These are phyloP conservation scores for Corchorus capsularis DNA, from an alignment of 345 rosid species.

Conservation along the genomic window DNA sequence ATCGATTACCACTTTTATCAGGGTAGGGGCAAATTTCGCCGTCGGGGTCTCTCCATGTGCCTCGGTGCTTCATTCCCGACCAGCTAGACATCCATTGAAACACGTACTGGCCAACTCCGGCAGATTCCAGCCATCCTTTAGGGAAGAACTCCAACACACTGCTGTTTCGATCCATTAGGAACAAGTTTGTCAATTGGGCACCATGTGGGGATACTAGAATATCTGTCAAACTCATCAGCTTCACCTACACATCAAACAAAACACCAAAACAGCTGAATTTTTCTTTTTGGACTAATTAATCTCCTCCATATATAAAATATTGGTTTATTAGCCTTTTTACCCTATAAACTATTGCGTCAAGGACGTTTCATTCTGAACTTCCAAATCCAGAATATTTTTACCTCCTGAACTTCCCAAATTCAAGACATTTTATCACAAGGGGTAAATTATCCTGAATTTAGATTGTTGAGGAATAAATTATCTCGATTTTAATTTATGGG, in stretches of 20 bases:
- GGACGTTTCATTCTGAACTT: too few relatives aligned
- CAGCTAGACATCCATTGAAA: constrained; percentile 73
- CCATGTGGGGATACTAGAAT: constrained; percentile 71
- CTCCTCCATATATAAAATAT: too few relatives aligned
- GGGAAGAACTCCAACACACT: constrained; percentile 82
- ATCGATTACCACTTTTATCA: constrained; percentile 52
- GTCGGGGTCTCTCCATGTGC: constrained; percentile 72
- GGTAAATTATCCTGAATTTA: too few relatives aligned
- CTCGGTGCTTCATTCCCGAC: constrained; percentile 77
- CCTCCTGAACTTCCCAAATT: too few relatives aligned
- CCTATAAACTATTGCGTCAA: too few relatives aligned
- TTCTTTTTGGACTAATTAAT: too few relatives aligned
- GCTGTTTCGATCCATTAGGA: constrained; percentile 72
- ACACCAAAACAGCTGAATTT: too few relatives aligned
- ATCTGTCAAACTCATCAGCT: constrained; percentile 64
- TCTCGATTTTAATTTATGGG: too few relatives aligned
- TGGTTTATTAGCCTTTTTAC: too few relatives aligned
- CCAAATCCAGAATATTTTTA: too few relatives aligned
- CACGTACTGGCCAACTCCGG: constrained; percentile 79
- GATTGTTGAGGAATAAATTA: too few relatives aligned
- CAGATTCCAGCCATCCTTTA: constrained; percentile 72
- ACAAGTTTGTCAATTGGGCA: constrained; percentile 76
- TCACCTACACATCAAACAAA: constrained; percentile 36
- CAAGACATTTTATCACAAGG: too few relatives aligned
- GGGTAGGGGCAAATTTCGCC: constrained; percentile 58